phyloP scores from a whole-genome alignment of 441 rosid species.

The Populus hybrid region DNA sequence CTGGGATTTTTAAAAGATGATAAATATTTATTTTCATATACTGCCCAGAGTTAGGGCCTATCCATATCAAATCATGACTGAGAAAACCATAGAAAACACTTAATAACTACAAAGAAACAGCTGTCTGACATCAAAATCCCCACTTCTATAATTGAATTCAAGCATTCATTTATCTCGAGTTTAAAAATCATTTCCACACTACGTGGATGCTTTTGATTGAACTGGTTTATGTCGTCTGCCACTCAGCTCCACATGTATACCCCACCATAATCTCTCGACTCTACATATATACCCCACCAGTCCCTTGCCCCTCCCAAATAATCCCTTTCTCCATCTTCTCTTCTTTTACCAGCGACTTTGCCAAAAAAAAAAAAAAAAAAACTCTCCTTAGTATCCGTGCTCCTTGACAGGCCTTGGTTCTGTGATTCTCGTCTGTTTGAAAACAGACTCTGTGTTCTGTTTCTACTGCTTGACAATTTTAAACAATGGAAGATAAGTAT shows the following conservation, averaged over 20 bases:
- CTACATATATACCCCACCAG: slow-evolving; percentile 1
- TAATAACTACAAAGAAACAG: background rate
- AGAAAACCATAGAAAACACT: background rate
- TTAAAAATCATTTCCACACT: background rate
- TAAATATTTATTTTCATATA: background rate
- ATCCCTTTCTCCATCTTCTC: background rate
- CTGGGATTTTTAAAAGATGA: background rate
- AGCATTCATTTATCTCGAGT: background rate
- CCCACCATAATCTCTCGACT: background rate
- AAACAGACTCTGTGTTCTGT: slow-evolving; percentile 6
- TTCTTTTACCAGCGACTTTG: background rate
- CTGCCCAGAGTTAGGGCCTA: background rate
- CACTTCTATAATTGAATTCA: background rate
- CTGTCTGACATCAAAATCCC: slow-evolving; percentile 4
- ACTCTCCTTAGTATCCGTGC: too few species aligned
- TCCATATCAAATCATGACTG: background rate
- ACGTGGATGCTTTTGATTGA: slow-evolving; percentile 14
- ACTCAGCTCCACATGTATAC: background rate
- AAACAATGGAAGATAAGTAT: slow-evolving; percentile 25
- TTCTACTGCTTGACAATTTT: background rate
- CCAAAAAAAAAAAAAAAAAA: background rate
- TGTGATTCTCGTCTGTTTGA: background rate
- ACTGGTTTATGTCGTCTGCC: background rate
- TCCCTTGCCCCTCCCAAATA: background rate
- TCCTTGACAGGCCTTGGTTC: background rate